Base-by-base conservation (phyloP, 1,284 basidiomycete species). In the Quambalaria eucalypti region DNA sequence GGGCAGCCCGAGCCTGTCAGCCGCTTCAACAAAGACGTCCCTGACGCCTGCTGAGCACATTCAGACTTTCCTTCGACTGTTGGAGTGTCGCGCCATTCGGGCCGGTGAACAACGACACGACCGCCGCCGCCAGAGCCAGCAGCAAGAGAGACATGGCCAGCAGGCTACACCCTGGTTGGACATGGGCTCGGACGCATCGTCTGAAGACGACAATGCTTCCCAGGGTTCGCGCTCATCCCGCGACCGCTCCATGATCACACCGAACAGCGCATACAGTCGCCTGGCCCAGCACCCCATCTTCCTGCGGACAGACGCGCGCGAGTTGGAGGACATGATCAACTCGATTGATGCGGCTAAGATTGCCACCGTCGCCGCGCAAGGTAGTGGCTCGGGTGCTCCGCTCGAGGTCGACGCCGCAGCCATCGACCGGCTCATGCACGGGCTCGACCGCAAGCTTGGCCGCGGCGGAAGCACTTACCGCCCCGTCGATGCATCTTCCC, bases 291-390 rank as follows among this genome's bases (percentile, higher is more conserved):
- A 69, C 49, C 68, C 68, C 2, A 66, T 63, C n/a, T 68, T 69
- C 48, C 55, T 69, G 29, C 59, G 54, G 16, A 69, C 68, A 48
- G 61, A 62, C 54, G 64, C 59, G 4, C 52, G 39, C 30, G 68
- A 69, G 59, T 57, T 69, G 36, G 68, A 69, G 46, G 68, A 68
- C 56, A 55, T 69, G 14, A 61, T 69, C 23, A 65, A 68, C 50
- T 60, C 66, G 28, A 62, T 69, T 54, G 42, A 39, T 19, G 14
- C n/a, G 12, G 42, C 42, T 4, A 46, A 26, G 16, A 46, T 46
- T 46, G 42, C 42, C 3, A 46, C 42, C 12, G 42, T 46, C 21
- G 14, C 16, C 14, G 42, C 42, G 21, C 42, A 46, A 21, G 42
- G 42, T 6, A 46, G 42, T 21, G 42, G 42, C 6, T 19, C 16